These are phyloP conservation scores for Solanum sitiens DNA, from an alignment of 257 asterid genomes.

Conservation along the genomic window DNA sequence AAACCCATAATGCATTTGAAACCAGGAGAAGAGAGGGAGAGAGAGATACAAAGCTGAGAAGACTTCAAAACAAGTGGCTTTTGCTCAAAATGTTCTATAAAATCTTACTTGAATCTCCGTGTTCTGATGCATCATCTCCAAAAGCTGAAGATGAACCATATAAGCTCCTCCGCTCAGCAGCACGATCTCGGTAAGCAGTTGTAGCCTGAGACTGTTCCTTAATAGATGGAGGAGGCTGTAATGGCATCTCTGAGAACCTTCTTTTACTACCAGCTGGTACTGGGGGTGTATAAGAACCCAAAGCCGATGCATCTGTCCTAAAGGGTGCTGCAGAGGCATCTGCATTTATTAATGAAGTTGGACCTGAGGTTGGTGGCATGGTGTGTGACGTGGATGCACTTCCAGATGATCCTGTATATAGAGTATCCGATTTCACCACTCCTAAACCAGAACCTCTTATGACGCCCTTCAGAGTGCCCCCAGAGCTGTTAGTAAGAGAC, in stretches of 20 bases:
- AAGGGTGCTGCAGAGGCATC: slow-evolving; percentile 57
- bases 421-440: slow-evolving; percentile 69
- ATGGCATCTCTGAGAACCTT: slow-evolving; percentile 92
- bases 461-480: slow-evolving; percentile 75
- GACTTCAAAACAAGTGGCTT: neutral
- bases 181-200: slow-evolving; percentile 79
- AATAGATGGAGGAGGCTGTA: slow-evolving; percentile 28
- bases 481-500: slow-evolving; percentile 36
- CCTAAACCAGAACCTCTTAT: slow-evolving; percentile 86
- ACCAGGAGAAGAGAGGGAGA: neutral
- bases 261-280: slow-evolving; percentile 64
- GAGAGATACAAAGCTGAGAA: neutral
- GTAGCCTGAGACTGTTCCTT: slow-evolving; percentile 57
- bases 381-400: slow-evolving; percentile 24
- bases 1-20: neutral
- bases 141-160: slow-evolving; percentile 74
- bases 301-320: slow-evolving; percentile 76
- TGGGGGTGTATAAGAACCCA: slow-evolving; percentile 63
- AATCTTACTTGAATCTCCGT: slow-evolving; percentile 84
- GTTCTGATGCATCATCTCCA: slow-evolving; percentile 53
- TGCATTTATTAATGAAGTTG: slow-evolving; percentile 21
- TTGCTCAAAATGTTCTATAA: slow-evolving; percentile 5
- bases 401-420: slow-evolving; percentile 45
- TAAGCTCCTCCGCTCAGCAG: slow-evolving; percentile 93
- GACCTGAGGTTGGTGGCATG: slow-evolving; percentile 24